Evolutionary conservation across 164 flowering plant genomes (phyloP), one percentile per base, ranked within the genome.

Genomic region (Kingdonia uniflora): DNA sequence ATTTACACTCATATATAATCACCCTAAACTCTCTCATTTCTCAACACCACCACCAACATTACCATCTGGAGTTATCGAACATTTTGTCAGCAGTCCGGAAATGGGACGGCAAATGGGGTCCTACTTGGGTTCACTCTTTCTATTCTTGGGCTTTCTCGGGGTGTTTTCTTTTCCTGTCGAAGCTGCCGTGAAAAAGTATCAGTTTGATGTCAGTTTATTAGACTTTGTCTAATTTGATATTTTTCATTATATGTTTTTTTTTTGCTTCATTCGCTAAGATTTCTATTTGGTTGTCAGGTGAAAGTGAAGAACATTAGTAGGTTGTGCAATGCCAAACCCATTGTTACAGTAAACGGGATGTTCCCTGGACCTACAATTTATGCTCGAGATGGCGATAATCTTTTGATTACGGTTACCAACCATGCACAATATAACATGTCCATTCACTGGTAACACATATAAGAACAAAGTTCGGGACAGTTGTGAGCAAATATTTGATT

Each of bases 291-390:
- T n/a, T 19, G 13, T 58, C 74, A 77, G 82, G 52, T 80, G 55
- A 69, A 72, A 67, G 75, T 74, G 63, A 72, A 58, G 55, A 72
- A 78, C 59, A 73, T 78, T 51, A 76, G 81, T 68, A 65, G 82
- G 63, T 49, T 76, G 65, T 76, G 81, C 61, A 74, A 74, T 61
- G 74, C 78, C 20, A 78, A 80, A 52, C 78, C 81, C 0, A 76
- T 78, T 29, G 83, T 80, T 6, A 80, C 86, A 0, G 86, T 80
- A 4, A 80, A 80, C 46, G 86, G 83, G 50, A 69, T 45, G 71
- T 80, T 70, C 41, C 83, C 86, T 13, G 86, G 86, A 56, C 86
- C 86, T 12, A 80, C 86, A 0, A 25, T 80, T 14, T 74, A 76
- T 39, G 81, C 42, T 8, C 62, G 78, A 51, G 83, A 80, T 63